These are phyloP conservation scores for Comarum palustre DNA, from an alignment of 306 rosid species.

Conservation along the genomic window DNA sequence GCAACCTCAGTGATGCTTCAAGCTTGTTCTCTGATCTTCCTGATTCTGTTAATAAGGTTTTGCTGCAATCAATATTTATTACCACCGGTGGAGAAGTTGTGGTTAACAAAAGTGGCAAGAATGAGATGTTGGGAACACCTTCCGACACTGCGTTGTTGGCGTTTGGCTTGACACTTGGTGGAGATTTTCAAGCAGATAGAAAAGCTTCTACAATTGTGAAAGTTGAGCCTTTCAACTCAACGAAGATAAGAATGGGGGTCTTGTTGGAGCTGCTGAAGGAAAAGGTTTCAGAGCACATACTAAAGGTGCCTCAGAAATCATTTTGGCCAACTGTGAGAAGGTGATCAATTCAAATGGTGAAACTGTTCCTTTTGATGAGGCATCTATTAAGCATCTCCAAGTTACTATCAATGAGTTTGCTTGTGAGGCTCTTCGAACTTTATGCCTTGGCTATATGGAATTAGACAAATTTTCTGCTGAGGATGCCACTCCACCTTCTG, in stretches of 20 bases:
- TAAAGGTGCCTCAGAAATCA: slow-evolving; percentile 92
- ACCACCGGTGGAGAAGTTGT: slow-evolving; percentile 96
- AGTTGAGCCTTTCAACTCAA: slow-evolving; percentile 95
- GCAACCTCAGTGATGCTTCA: slow-evolving; percentile 34
- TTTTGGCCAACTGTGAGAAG: slow-evolving; percentile 86
- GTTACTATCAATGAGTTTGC: slow-evolving; percentile 73
- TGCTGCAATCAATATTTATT: slow-evolving; percentile 71
- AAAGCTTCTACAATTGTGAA: slow-evolving; percentile 60
- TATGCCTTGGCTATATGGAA: slow-evolving; percentile 85
- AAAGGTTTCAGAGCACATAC: slow-evolving; percentile 81
- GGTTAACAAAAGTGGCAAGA: slow-evolving; percentile 62
- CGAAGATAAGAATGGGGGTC: slow-evolving; percentile 81
- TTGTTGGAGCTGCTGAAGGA: slow-evolving; percentile 56
- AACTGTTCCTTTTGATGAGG: slow-evolving; percentile 75
- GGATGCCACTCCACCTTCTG: slow-evolving; percentile 71
- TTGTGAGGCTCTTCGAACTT: slow-evolving; percentile 83
- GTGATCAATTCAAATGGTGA: slow-evolving; percentile 66
- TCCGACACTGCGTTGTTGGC: slow-evolving; percentile 83
- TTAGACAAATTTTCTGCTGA: slow-evolving; percentile 56
- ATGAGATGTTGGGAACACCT: slow-evolving; percentile 79
- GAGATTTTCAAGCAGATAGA: slow-evolving; percentile 66
- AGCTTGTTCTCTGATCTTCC: slow-evolving; percentile 63
- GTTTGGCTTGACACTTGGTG: slow-evolving; percentile 80
- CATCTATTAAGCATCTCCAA: slow-evolving; percentile 51
- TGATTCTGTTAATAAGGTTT: slow-evolving; percentile 46